Percentiles rank a stretch among this genome's conserved stretches.
phyloP scores from a whole-genome alignment of 2,329 filamentous ascomycete species.

The Tothia fuscella region DNA sequence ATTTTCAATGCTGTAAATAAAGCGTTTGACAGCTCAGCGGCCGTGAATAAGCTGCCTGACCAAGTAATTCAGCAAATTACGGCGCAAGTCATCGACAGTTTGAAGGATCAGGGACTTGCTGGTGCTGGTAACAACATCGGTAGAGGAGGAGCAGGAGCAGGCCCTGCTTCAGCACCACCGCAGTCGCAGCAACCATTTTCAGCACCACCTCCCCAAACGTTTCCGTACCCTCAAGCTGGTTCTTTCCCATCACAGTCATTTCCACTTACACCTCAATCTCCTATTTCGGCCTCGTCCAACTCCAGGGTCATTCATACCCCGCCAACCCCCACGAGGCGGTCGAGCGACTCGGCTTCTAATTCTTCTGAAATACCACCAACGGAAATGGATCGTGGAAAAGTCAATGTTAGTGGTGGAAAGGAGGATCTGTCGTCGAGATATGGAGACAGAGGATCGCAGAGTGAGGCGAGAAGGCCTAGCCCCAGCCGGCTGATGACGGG shows the following conservation, averaged over 20 bases:
- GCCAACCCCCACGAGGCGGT: constrained; percentile 36
- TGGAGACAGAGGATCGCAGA: constrained; percentile 7
- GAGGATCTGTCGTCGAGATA: constrained; percentile 11
- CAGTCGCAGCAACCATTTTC: neutral
- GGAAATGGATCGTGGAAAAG: too few species aligned
- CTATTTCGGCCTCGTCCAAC: constrained; percentile 32
- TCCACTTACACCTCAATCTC: constrained; percentile 26
- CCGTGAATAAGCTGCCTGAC: constrained; percentile 42
- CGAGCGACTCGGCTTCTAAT: constrained; percentile 17
- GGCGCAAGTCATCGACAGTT: constrained; percentile 30
- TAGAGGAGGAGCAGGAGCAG: too few species aligned
- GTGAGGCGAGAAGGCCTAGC: neutral
- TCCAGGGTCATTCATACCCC: constrained; percentile 39
- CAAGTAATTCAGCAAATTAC: constrained; percentile 51
- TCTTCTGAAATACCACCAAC: constrained; percentile 8
- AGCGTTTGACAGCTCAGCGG: constrained; percentile 40
- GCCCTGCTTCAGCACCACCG: constrained; percentile 22
- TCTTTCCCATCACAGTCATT: neutral
- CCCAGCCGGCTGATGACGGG: constrained; percentile 18
- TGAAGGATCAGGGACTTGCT: constrained; percentile 25
- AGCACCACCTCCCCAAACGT: constrained; percentile 15
- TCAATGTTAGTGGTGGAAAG: too few species aligned
- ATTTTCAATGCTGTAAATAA: constrained; percentile 43
- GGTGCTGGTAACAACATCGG: too few species aligned
- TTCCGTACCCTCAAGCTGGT: too few species aligned